These are phyloP conservation scores for Trypanosoma melophagium DNA, from an alignment of 208 protist species.

Conservation along the genomic window DNA sequence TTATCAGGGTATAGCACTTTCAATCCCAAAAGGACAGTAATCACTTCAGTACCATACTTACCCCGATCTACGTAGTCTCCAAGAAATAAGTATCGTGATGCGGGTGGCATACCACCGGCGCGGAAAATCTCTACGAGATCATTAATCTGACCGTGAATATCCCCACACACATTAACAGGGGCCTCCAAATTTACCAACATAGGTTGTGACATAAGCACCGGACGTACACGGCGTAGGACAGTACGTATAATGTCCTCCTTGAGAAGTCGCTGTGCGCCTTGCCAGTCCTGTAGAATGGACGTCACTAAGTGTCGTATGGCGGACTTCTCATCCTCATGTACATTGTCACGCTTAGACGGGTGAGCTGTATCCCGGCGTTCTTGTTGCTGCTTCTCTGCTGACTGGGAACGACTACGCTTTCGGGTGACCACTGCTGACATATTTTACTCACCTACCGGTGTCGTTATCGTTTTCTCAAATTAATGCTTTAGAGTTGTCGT, in stretches of 20 bases:
- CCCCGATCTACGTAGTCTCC: conserved; percentile 89
- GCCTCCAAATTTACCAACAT: conserved; percentile 73
- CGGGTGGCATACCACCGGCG: conserved; percentile 74
- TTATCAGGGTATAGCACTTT: conserved; percentile 78
- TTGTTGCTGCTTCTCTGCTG: conserved; percentile 11
- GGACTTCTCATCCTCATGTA: conserved; percentile 8
- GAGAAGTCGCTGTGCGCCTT: conserved; percentile 37
- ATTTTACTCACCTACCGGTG: neutral
- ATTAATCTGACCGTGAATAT: conserved; percentile 96
- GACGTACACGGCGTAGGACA: conserved; percentile 51
- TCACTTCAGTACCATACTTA: conserved; percentile 42
- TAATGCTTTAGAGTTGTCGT: too few species aligned
- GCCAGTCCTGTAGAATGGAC: conserved; percentile 44
- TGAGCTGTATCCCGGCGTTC: neutral
- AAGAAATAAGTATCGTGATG: conserved; percentile 82
- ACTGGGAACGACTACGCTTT: conserved; percentile 22
- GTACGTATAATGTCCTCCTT: conserved; percentile 53
- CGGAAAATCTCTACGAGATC: conserved; percentile 95
- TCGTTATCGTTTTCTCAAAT: neutral
- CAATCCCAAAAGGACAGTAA: conserved; percentile 67
- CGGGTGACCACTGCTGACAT: conserved; percentile 23
- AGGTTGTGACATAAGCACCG: conserved; percentile 69
- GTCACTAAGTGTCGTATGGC: conserved; percentile 26
- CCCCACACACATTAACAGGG: conserved; percentile 90
- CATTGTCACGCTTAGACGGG: neutral